Conservation (phyloP, 495 filamentous ascomycete species). For the Astrothelium subdiscretum region DNA sequence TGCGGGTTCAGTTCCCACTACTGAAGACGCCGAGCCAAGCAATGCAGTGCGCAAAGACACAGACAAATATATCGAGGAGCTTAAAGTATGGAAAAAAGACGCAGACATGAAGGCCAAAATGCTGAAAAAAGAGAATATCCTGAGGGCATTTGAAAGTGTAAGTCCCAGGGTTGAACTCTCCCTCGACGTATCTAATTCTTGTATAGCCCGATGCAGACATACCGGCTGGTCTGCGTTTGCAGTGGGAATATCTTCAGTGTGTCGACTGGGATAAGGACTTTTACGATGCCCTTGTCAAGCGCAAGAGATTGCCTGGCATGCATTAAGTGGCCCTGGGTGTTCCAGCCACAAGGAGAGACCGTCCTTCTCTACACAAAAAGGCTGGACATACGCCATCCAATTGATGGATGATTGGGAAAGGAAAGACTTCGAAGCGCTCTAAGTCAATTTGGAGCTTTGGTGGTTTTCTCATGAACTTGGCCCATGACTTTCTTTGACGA, state of each 20-base stretch:
- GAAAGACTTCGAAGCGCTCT: neutral
- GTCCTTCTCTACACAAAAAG: too few species aligned
- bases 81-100: conserved; percentile 25
- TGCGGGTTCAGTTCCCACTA: conserved; percentile 12
- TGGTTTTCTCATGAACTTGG: too few species aligned
- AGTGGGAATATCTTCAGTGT: conserved; percentile 31
- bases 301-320: neutral
- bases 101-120: conserved; percentile 14
- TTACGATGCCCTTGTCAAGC: conserved; percentile 20
- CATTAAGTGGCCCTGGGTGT: neutral
- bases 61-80: conserved; percentile 15
- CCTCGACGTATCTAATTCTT: too few species aligned
- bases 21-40: conserved; percentile 3
- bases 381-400: too few species aligned
- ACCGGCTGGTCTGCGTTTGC: conserved; percentile 23
- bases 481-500: too few species aligned
- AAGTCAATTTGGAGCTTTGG: neutral
- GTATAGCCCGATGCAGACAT: conserved; percentile 21
- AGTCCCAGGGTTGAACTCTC: conserved; percentile 3
- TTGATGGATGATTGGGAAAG: neutral
- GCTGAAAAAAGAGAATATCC: conserved; percentile 20
- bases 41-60: conserved; percentile 12
- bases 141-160: conserved; percentile 23
- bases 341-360: too few species aligned
- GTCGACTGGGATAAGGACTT: conserved; percentile 21